phyloP scores from a whole-genome alignment of 345 rosid genomes.

The Eucalyptus pauciflora region DNA sequence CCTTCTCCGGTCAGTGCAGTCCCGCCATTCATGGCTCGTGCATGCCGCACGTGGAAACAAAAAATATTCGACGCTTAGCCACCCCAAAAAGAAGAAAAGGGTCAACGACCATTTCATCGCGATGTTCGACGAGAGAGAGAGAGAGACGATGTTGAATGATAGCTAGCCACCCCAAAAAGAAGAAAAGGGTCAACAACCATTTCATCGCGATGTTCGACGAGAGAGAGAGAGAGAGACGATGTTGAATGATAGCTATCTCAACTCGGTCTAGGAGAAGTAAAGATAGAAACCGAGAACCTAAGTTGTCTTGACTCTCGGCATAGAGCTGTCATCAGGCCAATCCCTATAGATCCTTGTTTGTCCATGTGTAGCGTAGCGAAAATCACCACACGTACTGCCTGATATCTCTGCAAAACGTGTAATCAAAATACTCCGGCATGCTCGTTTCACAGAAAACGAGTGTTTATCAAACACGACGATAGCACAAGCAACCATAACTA shows the following conservation, averaged over 20 bases:
- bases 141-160: neutral
- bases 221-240: neutral
- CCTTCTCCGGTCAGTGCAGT: neutral
- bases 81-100: neutral
- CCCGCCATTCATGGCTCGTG: neutral
- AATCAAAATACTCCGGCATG: neutral
- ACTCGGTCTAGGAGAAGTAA: neutral
- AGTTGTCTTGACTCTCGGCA: neutral
- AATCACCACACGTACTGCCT: neutral
- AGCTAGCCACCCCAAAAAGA: too few relatives aligned
- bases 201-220: too few relatives aligned
- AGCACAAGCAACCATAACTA: neutral
- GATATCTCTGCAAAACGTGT: neutral
- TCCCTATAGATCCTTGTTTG: neutral
- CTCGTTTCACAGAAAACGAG: neutral
- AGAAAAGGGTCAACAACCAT: too few relatives aligned
- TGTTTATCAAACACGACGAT: neutral
- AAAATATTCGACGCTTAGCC: neutral
- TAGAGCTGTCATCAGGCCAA: neutral
- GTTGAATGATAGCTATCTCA: neutral
- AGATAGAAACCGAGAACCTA: neutral
- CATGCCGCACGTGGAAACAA: neutral
- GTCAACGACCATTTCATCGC: neutral
- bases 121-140: neutral
- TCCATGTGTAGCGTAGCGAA: neutral